Conservation (phyloP, 768 basidiomycete species). For the Leccinum truebloodii region DNA sequence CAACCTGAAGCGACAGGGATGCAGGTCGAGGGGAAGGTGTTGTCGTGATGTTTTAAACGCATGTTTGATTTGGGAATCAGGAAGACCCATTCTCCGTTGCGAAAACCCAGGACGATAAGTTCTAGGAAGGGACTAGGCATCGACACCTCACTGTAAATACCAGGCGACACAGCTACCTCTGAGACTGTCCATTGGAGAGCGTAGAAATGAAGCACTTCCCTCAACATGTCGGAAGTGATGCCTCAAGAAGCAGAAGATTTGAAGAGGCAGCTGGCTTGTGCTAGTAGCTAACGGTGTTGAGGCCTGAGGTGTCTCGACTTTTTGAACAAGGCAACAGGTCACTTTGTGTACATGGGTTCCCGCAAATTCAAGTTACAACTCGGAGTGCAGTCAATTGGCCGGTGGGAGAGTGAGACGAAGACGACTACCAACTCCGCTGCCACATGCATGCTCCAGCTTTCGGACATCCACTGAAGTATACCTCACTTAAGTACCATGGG, state of each 20-base stretch:
- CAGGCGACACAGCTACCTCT: not conserved
- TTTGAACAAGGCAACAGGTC: too few species aligned
- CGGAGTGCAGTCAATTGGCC: too few species aligned
- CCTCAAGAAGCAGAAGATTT: not conserved
- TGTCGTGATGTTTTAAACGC: not conserved
- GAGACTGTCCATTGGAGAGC: not conserved
- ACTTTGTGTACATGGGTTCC: too few species aligned
- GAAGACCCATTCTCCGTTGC: not conserved
- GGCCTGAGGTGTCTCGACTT: too few species aligned
- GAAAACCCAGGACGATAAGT: not conserved
- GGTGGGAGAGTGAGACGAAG: not conserved
- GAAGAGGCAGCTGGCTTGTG: not conserved
- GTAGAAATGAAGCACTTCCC: not conserved
- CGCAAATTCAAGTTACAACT: too few species aligned
- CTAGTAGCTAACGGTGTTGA: too few species aligned
- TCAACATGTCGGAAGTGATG: not conserved
- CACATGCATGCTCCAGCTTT: not conserved
- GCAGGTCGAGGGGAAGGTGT: not conserved
- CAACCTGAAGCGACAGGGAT: not conserved
- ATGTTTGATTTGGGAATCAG: not conserved
- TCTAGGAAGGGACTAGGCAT: not conserved
- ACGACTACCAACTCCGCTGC: too few species aligned
- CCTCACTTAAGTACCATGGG: constrained; percentile 42
- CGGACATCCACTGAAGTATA: not conserved
- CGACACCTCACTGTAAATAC: not conserved